Evolutionary conservation across 1,284 basidiomycete genomes (phyloP).

Genomic region (Inonotus hispidus): DNA sequence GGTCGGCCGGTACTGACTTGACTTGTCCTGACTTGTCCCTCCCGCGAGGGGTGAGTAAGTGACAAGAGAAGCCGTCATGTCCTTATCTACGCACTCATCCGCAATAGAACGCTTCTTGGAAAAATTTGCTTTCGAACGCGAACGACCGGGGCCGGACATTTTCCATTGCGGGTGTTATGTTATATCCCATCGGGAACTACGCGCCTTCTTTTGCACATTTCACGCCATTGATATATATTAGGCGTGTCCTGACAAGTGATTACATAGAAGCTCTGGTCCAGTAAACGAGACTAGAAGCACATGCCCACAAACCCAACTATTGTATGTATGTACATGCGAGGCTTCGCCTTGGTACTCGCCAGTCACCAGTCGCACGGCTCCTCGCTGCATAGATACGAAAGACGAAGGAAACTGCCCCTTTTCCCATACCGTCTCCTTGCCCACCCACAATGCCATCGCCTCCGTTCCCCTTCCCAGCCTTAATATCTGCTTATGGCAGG

Average conservation of each 20-base stretch:
- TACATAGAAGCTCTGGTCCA: not conserved
- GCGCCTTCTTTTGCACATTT: not conserved
- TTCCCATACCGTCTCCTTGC: not conserved
- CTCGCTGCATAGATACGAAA: not conserved
- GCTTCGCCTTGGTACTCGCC: not conserved
- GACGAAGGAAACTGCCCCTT: no score
- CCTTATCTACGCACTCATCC: not conserved
- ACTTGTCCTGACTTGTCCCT: no score
- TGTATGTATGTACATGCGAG: not conserved
- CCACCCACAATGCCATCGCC: not conserved
- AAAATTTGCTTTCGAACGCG: not conserved
- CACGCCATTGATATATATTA: no score
- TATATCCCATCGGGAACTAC: not conserved
- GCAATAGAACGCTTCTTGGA: not conserved
- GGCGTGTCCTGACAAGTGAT: no score
- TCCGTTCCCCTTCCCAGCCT: no score
- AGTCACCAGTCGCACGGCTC: not conserved
- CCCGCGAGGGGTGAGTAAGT: no score
- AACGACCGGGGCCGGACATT: not conserved
- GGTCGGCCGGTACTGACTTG: no score
- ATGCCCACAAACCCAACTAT: not conserved
- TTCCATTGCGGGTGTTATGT: not conserved
- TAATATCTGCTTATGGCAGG: not conserved
- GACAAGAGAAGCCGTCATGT: not conserved
- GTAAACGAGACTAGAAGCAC: not conserved